Base-by-base conservation (phyloP, 2,329 filamentous ascomycete species). In the Cryphonectria parasitica region DNA sequence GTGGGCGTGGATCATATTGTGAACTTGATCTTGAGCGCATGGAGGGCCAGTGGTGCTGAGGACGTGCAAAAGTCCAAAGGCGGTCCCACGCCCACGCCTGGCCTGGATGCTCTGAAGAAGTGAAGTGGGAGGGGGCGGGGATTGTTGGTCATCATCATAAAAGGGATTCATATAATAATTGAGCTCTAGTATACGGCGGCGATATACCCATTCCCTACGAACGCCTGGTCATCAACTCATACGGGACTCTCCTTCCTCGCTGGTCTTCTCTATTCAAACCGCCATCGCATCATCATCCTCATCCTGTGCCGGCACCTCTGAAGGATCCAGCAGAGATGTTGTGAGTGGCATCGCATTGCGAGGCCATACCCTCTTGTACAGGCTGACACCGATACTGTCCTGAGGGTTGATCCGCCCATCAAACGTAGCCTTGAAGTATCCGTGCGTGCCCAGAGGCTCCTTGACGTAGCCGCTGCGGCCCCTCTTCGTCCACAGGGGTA, bases 391-490 rank as follows among this genome's bases (percentile, higher is more conserved):
- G 63, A 99, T 90, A 3, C 94, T 91, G 82, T 99, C 96, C 82
- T 98, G 93, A 1, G 96, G 95, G 81, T 98, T 98, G 80, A 99
- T 95, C 79, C 92, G 93, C 17, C 91, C 94, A 80, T 99, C 97
- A 83, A 99, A 99, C 1, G 92, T 98, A 17, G 96, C 96, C 86
- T 99, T 99, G 88, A 98, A 98, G 84, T 99, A 99, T n/a, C 96
- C 96, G 81, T 99, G 96, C 49, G 96, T 99, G 76, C 96, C 96
- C 65, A 99, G 83, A 70, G 91, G 88, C 84, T 99, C 96, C 85
- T 98, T 98, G 84, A 99, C 90, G 80, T 91, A 98, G 11, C 96
- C 96, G 75, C 90, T 93, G 73, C 96, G 87, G 8, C 96, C 96
- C 41, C 95, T 85, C 83, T 90, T 93, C 6, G 96, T 99, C 95